These are phyloP conservation scores for Rhododendron williamsianum DNA, from an alignment of 148 eudicot species.

Conservation along the genomic window DNA sequence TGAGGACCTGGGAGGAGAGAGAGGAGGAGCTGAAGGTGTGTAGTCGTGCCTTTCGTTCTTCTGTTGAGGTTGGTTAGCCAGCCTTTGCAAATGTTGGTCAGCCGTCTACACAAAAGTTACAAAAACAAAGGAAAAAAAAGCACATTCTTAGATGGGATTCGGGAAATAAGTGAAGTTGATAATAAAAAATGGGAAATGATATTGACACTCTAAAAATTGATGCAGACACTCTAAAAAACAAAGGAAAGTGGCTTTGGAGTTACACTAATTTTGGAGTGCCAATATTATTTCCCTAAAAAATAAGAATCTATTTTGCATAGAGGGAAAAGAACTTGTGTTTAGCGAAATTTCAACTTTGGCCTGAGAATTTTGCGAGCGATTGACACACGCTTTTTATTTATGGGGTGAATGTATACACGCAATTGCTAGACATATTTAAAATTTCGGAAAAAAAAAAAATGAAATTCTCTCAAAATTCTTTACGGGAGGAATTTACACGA, in stretches of 20 bases:
- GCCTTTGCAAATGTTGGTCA: neutral
- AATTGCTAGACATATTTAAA: no score
- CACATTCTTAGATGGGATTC: neutral
- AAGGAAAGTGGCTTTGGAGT: no score
- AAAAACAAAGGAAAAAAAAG: neutral
- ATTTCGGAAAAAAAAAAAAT: no score
- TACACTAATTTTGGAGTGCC: no score
- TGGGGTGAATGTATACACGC: neutral
- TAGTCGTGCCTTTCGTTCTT: constrained; percentile 4
- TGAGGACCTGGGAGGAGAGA: neutral
- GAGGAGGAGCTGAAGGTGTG: neutral
- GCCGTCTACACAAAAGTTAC: neutral
- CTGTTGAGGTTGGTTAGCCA: neutral
- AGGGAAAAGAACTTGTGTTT: neutral
- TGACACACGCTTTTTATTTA: neutral
- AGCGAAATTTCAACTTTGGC: neutral
- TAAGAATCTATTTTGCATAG: neutral
- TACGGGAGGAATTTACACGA: no score
- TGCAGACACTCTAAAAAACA: no score
- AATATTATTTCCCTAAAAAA: neutral
- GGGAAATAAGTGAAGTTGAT: neutral
- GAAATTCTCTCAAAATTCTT: no score
- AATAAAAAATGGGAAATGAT: no score
- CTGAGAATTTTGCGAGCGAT: neutral
- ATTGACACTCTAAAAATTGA: no score